phyloP scores from a whole-genome alignment of 192 early-diverging fungal genomes.

The Haplosporangium gracile region DNA sequence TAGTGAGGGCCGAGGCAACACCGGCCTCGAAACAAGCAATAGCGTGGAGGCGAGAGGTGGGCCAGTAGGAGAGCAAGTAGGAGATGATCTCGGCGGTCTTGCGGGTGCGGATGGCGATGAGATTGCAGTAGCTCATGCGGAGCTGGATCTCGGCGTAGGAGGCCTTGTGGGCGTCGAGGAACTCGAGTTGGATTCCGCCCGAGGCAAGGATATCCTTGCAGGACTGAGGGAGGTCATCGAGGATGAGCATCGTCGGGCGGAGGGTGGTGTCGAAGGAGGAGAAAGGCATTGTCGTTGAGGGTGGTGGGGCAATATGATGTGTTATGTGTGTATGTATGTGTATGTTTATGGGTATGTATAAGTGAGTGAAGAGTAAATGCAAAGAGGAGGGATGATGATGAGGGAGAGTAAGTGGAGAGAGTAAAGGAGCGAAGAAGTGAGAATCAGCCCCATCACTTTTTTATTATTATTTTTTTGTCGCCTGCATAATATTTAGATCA shows the following conservation, averaged over 20 bases:
- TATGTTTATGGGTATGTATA: background rate
- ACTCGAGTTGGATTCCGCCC: slow-evolving; percentile 50
- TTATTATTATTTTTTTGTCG: background rate
- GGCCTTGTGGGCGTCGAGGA: slow-evolving; percentile 54
- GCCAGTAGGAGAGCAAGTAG: slow-evolving; percentile 55
- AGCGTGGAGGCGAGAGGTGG: slow-evolving; percentile 53
- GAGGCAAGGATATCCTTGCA: slow-evolving; percentile 50
- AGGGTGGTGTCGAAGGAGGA: slow-evolving; percentile 37
- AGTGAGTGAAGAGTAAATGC: slow-evolving; percentile 9
- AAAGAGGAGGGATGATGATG: slow-evolving; percentile 9
- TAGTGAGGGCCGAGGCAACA: slow-evolving; percentile 52
- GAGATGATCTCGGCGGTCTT: slow-evolving; percentile 57
- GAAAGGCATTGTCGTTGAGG: slow-evolving; percentile 25
- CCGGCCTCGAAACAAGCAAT: slow-evolving; percentile 55
- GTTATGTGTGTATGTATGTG: background rate
- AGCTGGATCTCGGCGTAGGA: slow-evolving; percentile 56
- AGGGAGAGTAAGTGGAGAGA: background rate
- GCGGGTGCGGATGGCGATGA: slow-evolving; percentile 54
- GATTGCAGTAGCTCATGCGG: slow-evolving; percentile 55
- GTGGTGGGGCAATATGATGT: background rate
- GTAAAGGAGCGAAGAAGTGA: background rate
- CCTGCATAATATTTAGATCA: background rate
- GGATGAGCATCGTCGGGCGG: slow-evolving; percentile 52
- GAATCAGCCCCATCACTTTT: background rate
- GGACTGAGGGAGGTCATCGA: slow-evolving; percentile 52